Evolutionary conservation across 169 alveolate species (phyloP).

Genomic region (Eimeria sp.): DNA sequence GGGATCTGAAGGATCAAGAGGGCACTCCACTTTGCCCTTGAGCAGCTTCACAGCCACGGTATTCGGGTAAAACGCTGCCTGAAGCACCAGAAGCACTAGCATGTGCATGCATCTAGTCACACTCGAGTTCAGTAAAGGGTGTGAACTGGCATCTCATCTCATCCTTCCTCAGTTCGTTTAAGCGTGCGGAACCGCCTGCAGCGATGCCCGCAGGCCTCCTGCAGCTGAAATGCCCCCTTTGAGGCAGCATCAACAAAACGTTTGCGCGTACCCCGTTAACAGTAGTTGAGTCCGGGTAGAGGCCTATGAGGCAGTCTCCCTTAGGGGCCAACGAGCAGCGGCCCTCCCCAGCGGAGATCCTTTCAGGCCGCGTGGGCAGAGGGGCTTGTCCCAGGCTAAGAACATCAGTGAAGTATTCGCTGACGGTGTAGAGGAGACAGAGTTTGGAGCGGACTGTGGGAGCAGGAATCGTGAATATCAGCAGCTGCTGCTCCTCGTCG

Average conservation of each 20-base stretch:
- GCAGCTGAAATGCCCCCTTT: not conserved
- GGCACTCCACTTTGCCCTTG: slow-evolving; percentile 32
- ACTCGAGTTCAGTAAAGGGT: not conserved
- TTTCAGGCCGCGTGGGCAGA: slow-evolving; percentile 9
- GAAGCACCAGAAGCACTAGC: not conserved
- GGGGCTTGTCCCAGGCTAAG: slow-evolving; percentile 36
- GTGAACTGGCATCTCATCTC: not conserved
- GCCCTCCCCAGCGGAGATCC: slow-evolving; percentile 2
- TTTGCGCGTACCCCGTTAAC: not conserved
- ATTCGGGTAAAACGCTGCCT: slow-evolving; percentile 32
- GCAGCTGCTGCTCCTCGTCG: not conserved
- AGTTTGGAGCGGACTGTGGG: slow-evolving; percentile 41
- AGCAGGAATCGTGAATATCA: slow-evolving; percentile 37
- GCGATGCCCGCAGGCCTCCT: not conserved
- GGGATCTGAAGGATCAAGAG: slow-evolving; percentile 12
- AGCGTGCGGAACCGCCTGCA: not conserved
- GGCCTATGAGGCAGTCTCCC: slow-evolving; percentile 55
- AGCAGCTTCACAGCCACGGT: slow-evolving; percentile 63
- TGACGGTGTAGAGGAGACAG: not conserved
- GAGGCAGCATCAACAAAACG: not conserved
- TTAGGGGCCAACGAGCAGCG: slow-evolving; percentile 56
- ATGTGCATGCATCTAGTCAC: not conserved
- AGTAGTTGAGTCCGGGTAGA: slow-evolving; percentile 36
- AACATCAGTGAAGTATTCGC: not conserved
- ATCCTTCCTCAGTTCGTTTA: not conserved